Evolutionary conservation across 1,139 yeast species (phyloP).

Genomic region (Pichia sp.): DNA sequence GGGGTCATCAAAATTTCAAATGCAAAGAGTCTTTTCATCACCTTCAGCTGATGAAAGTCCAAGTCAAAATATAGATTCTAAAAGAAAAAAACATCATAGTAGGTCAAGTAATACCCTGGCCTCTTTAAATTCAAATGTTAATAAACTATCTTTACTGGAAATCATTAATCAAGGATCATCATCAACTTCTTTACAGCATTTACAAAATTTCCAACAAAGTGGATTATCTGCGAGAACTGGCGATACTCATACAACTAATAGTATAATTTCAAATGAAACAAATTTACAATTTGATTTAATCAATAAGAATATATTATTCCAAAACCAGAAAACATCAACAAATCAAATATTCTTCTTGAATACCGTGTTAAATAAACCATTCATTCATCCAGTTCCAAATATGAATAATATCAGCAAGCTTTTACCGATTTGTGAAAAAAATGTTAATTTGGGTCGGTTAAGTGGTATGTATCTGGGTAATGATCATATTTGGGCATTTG

Average conservation of each 20-base stretch:
- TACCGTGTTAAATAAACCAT: not conserved
- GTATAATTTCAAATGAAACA: not conserved
- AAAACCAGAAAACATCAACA: not conserved
- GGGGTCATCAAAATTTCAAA: slow-evolving; percentile 5
- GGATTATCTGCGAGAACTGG: not conserved
- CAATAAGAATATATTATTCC: not conserved
- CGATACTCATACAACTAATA: not conserved
- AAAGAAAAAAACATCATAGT: not conserved
- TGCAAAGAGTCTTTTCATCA: slow-evolving; percentile 11
- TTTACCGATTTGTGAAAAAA: slow-evolving; percentile 28
- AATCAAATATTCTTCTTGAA: slow-evolving; percentile 1
- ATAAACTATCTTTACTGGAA: slow-evolving; percentile 23
- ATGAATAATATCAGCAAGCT: slow-evolving; percentile 24
- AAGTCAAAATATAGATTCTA: slow-evolving; percentile 2
- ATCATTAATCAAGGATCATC: slow-evolving; percentile 25
- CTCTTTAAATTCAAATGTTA: slow-evolving; percentile 12
- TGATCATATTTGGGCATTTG: slow-evolving; percentile 44
- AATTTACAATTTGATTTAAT: not conserved
- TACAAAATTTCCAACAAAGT: slow-evolving; percentile 6
- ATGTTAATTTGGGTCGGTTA: slow-evolving; percentile 36
- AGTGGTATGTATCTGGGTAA: slow-evolving; percentile 38
- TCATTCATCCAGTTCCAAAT: slow-evolving; percentile 19
- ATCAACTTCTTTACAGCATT: slow-evolving; percentile 13
- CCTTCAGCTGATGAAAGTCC: slow-evolving; percentile 6
- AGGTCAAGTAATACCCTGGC: slow-evolving; percentile 1